Conservation (phyloP, 495 filamentous ascomycete species). For the Annulohypoxylon moriforme region DNA sequence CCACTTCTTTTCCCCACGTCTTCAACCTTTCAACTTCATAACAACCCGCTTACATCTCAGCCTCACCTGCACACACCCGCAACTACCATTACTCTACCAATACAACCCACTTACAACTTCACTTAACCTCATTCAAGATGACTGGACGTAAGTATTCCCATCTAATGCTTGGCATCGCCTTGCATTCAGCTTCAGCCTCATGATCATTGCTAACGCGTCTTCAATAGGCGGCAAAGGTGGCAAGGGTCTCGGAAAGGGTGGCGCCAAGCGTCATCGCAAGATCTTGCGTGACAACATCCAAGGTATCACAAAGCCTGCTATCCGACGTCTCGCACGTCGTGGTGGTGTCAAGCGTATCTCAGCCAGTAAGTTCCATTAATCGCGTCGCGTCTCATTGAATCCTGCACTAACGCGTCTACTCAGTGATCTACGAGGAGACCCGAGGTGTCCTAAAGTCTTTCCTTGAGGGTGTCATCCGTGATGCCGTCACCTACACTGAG, state of each 20-base stretch:
- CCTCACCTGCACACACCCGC: constrained; percentile 55
- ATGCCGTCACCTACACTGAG: constrained; percentile 98
- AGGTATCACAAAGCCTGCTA: constrained; percentile 99
- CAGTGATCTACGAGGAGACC: constrained; percentile 99
- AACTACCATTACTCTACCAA: constrained; percentile 47
- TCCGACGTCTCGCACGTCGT: constrained; percentile 99
- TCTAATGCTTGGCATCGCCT: constrained; percentile 33
- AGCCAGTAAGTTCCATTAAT: constrained; percentile 70
- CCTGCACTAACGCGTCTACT: constrained; percentile 52
- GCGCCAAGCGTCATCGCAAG: constrained; percentile 97
- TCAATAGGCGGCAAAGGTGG: constrained; percentile 88
- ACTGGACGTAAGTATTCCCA: constrained; percentile 88
- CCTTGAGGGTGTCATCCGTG: constrained; percentile 99
- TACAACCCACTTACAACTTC: constrained; percentile 47
- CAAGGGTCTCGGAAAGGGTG: constrained; percentile 90
- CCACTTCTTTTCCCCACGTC: constrained; percentile 58
- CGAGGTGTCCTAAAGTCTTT: constrained; percentile 99
- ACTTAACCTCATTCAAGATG: constrained; percentile 69
- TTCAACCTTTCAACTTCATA: constrained; percentile 43
- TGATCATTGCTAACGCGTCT: constrained; percentile 42
- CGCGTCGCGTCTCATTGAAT: neutral
- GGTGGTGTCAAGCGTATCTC: constrained; percentile 99
- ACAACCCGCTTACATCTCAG: constrained; percentile 54
- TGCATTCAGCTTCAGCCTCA: constrained; percentile 45
- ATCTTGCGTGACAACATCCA: constrained; percentile 99